phyloP scores from a whole-genome alignment of 305 asterid species.

The Caryopteris hybrid region DNA sequence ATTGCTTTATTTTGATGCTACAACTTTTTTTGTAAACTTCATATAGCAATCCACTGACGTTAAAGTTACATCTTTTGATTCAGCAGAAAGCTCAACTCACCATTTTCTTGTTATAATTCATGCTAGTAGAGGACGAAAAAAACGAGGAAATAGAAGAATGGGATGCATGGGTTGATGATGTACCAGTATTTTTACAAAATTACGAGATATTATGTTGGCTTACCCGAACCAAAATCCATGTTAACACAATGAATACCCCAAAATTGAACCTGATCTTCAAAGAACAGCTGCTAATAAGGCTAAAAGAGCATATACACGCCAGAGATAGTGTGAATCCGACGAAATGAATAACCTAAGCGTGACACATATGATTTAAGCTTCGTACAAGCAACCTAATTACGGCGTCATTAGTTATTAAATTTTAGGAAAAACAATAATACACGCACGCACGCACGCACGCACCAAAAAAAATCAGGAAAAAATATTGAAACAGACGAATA shows the following conservation, averaged over 20 bases:
- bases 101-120: too few species aligned
- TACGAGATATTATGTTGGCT: background rate
- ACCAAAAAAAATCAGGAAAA: background rate
- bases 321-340: conserved; percentile 25
- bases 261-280: too few species aligned
- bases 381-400: conserved; percentile 25
- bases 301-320: conserved; percentile 24
- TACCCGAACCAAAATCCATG: conserved; percentile 58
- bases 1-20: background rate
- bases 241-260: background rate
- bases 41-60: background rate
- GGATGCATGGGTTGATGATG: background rate
- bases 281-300: background rate
- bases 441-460: background rate
- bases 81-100: background rate
- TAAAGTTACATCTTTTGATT: background rate
- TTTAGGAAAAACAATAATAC: background rate
- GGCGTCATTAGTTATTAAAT: background rate
- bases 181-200: background rate
- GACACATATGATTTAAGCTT: conserved; percentile 6
- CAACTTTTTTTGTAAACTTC: background rate
- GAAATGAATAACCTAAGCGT: conserved; percentile 36
- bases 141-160: background rate
- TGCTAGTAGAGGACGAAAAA: background rate
- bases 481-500: conserved; percentile 33